Base-by-base conservation (phyloP, 306 rosid genomes). In the Begonia masoniana region DNA sequence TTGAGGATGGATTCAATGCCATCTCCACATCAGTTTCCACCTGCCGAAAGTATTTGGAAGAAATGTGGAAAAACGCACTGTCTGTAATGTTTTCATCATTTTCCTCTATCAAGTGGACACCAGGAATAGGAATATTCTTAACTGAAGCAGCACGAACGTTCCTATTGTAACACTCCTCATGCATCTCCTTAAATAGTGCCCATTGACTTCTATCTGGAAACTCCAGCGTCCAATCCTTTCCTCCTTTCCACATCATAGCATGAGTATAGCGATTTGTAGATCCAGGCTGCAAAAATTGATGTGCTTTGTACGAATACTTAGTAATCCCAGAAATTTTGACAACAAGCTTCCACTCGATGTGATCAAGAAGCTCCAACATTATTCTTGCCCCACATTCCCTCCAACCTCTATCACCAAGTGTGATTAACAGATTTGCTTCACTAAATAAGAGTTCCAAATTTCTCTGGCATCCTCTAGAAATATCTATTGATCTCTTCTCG, bases 181-280 rank as follows among this genome's bases (percentile, higher is more conserved):
- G 88, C 94, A 92, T 79, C 81, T 81, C 95, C 75, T 84, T 92
- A 78, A 92, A 92, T 65, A 86, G 82, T 12, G 78, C 71, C 96
- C 99, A 91, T 58, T 91, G 99, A 53, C 81, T 81, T 71, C 99
- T 76, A 73, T 86, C 89, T 56, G 76, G 69, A 72, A 92, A 92
- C 81, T 92, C 99, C 79, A 92, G 73, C 64, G 19, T 67, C 99
- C 99, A 92, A 51, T 92, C 96, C 73, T 83, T 92, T 61, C 84
- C 99, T 68, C 95, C 99, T 72, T 83, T 92, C 99, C 99, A 92
- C 88, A 86, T 83, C 95, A 92, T 92, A 53, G 88, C 94, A 83
- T 92, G 99, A 3, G 99, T 81, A 54, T 61, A 86, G 51, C 99
- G 99, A 68, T 92, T 92, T 60, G 95, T 79, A 60, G 96, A 81